phyloP scores from a whole-genome alignment of 208 protist genomes.

The Wallacemonas rigidus region DNA sequence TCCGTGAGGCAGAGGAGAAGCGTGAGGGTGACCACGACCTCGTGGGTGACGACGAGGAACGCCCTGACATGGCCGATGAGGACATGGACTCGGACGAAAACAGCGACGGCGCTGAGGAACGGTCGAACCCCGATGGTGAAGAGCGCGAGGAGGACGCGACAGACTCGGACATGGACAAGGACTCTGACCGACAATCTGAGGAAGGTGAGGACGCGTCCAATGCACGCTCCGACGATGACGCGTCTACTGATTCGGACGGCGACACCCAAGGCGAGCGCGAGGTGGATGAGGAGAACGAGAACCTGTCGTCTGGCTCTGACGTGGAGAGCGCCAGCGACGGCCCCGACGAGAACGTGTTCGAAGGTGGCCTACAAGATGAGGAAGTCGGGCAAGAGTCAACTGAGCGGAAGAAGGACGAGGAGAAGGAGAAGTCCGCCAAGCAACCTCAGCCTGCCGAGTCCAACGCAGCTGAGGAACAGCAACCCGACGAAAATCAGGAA shows the following conservation, averaged over 20 bases:
- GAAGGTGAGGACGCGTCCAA: constrained; percentile 38
- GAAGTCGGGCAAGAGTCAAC: constrained; percentile 73
- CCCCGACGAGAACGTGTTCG: constrained; percentile 78
- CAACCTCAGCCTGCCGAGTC: constrained; percentile 33
- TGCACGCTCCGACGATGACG: constrained; percentile 37
- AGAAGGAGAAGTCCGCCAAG: constrained; percentile 43
- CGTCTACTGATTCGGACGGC: constrained; percentile 28
- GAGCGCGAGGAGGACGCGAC: constrained; percentile 50
- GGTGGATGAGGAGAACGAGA: constrained; percentile 35
- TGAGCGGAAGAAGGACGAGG: constrained; percentile 59
- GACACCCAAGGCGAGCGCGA: constrained; percentile 45
- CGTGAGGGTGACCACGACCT: constrained; percentile 72
- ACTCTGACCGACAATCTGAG: constrained; percentile 28
- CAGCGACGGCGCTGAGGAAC: constrained; percentile 35
- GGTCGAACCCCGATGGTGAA: constrained; percentile 68
- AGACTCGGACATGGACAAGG: constrained; percentile 41
- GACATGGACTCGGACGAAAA: constrained; percentile 34
- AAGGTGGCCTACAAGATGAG: constrained; percentile 86
- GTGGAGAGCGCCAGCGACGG: constrained; percentile 45
- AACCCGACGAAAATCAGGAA: constrained; percentile 74
- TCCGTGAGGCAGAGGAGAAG: constrained; percentile 76
- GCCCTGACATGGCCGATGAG: constrained; percentile 42
- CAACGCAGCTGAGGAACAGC: constrained; percentile 64
- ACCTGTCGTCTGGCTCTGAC: constrained; percentile 30
- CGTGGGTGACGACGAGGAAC: constrained; percentile 61